Base-by-base conservation (phyloP, 305 asterid species). In the Coffea humblotiana region DNA sequence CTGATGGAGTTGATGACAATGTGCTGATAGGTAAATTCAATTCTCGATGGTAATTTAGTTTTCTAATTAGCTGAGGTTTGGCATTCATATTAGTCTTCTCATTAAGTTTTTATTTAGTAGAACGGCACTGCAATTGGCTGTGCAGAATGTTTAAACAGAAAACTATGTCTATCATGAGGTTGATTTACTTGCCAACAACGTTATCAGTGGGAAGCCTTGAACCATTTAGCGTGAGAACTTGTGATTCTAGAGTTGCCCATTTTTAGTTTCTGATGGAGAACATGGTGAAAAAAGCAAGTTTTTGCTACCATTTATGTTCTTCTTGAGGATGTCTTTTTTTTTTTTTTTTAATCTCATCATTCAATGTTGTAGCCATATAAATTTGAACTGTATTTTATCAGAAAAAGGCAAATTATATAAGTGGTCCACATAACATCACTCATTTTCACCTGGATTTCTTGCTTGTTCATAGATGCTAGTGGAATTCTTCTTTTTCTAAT, bases 11-110 rank as follows among this genome's bases (percentile, higher is more conserved):
- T 79, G 84, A 65, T 3, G 72, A 78, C 67, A 78, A 66, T 69
- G 71, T 68, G 70, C 83, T 40, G 27, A 75, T 65, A 87, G 97
- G 97, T 94, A 84, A 25, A 58, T 18, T 83, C 78, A 76, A 47
- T 40, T 48, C 71, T 69, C 48, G 29, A 74, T 79, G 65, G 65
- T 68, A 61, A 37, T 23, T 51, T 52, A 21, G 16, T 37, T 52
- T 68, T 77, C 52, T 19, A 32, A 19, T 40, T 23, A 79, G 37
- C 21, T 21, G 3, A 37, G 43, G 43, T 37, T 37, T 37, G 43
- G 5, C 43, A 37, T 37, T 37, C 5, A 37, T 37, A 37, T 37
- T 37, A 37, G 43, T 37, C 43, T 37, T 37, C 43, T 29, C 43
- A 37, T 37, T 37, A 37, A 37, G 43, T 37, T 37, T 37, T 37